A percentile compares a stretch with the other conserved stretches of the same genome.
Evolutionary conservation across 2,329 filamentous ascomycete species (phyloP).

Genomic region (Ampelomyces quisqualis): DNA sequence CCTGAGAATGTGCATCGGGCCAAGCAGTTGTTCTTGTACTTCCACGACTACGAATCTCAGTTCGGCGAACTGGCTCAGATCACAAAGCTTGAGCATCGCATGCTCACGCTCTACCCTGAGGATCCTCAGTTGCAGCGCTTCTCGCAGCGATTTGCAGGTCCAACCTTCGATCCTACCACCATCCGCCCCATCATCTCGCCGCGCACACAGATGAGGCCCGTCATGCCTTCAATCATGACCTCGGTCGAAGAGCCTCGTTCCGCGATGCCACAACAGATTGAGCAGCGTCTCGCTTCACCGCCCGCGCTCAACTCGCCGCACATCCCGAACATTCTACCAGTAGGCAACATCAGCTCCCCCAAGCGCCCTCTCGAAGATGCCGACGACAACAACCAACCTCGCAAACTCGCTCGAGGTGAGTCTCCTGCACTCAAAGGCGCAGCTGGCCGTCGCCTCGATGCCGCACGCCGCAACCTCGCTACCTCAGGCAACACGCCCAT

Average conservation of each 20-base stretch:
- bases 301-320: slow-evolving; percentile 35
- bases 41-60: slow-evolving; percentile 92
- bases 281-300: slow-evolving; percentile 31
- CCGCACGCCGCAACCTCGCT: slow-evolving; percentile 58
- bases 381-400: slow-evolving; percentile 74
- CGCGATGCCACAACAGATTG: slow-evolving; percentile 18
- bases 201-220: slow-evolving; percentile 67
- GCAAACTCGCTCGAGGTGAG: slow-evolving; percentile 84
- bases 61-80: slow-evolving; percentile 93
- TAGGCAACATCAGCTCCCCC: slow-evolving; percentile 42
- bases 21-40: slow-evolving; percentile 83
- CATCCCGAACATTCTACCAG: slow-evolving; percentile 24
- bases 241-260: slow-evolving; percentile 35
- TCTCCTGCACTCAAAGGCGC: slow-evolving; percentile 84
- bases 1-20: slow-evolving; percentile 72
- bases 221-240: slow-evolving; percentile 32
- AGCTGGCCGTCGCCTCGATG: slow-evolving; percentile 79
- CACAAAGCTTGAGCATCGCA: slow-evolving; percentile 84
- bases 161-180: slow-evolving; percentile 75
- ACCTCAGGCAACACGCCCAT: slow-evolving; percentile 32
- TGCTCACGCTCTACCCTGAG: slow-evolving; percentile 89
- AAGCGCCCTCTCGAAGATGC: slow-evolving; percentile 57
- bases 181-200: slow-evolving; percentile 84
- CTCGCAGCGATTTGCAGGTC: slow-evolving; percentile 66
- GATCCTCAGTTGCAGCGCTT: slow-evolving; percentile 78